A percentile compares a stretch with the other conserved stretches of the same genome.
phyloP scores from a whole-genome alignment of 306 rosid genomes.

The Dalbergia cultrata region DNA sequence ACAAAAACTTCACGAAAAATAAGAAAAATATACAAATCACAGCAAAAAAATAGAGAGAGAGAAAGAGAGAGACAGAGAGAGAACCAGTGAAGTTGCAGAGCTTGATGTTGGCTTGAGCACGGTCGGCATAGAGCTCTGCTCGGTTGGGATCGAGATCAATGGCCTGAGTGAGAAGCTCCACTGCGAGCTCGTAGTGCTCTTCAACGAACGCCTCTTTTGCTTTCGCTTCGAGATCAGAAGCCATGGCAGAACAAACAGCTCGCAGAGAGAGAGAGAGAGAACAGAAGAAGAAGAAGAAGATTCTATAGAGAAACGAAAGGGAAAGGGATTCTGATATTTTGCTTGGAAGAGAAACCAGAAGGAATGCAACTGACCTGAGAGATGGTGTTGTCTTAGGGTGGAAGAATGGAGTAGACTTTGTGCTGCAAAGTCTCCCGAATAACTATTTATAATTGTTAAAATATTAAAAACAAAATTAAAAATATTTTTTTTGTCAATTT shows the following conservation, averaged over 20 bases:
- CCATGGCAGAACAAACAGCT: conserved; percentile 62
- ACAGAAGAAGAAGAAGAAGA: conserved; percentile 44
- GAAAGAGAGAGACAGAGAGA: neutral
- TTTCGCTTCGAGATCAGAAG: conserved; percentile 77
- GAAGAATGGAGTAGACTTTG: conserved; percentile 25
- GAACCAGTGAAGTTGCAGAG: conserved; percentile 68
- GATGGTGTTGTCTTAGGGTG: neutral
- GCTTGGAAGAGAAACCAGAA: neutral
- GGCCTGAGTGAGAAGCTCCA: conserved; percentile 73
- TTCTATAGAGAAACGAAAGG: neutral
- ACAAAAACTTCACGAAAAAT: neutral
- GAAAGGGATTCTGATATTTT: neutral
- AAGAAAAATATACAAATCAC: neutral
- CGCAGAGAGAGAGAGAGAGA: neutral
- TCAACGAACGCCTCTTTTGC: conserved; percentile 89
- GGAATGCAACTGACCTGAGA: conserved; percentile 45
- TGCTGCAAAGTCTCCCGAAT: neutral
- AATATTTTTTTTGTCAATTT: neutral
- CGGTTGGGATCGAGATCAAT: conserved; percentile 63
- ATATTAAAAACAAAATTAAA: too few species aligned
- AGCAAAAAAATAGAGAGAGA: neutral
- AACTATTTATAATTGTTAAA: neutral
- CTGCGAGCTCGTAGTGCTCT: conserved; percentile 82
- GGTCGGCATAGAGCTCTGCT: conserved; percentile 73
- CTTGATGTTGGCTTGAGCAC: conserved; percentile 97